These are phyloP conservation scores for Brasenia schreberi DNA, from an alignment of 164 flowering plant species.

Conservation along the genomic window DNA sequence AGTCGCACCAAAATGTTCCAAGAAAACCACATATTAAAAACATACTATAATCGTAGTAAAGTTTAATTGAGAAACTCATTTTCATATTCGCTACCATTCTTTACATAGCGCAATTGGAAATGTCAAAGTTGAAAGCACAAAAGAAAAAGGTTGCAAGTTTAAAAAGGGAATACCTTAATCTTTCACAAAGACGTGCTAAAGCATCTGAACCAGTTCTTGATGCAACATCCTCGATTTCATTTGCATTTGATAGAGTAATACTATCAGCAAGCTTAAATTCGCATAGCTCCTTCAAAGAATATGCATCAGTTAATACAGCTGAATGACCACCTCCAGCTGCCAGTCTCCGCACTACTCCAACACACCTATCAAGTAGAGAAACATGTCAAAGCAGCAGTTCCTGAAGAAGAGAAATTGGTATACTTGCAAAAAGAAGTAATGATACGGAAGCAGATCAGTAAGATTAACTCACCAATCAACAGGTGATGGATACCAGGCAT, in stretches of 20 bases:
- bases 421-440: not conserved
- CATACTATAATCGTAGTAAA: too few species aligned
- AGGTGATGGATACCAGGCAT: slow-evolving; percentile 98
- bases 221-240: slow-evolving; percentile 71
- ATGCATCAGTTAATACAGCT: slow-evolving; percentile 92
- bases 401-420: not conserved
- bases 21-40: too few species aligned
- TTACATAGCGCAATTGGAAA: too few species aligned
- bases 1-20: too few species aligned
- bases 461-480: slow-evolving; percentile 63
- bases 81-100: too few species aligned
- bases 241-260: slow-evolving; percentile 55
- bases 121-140: too few species aligned
- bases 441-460: not conserved
- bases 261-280: slow-evolving; percentile 83
- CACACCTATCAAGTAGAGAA: slow-evolving; percentile 44
- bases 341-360: slow-evolving; percentile 79
- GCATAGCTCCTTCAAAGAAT: slow-evolving; percentile 83
- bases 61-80: too few species aligned
- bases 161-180: slow-evolving; percentile 49
- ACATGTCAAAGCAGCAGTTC: not conserved
- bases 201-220: slow-evolving; percentile 86
- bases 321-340: slow-evolving; percentile 99
- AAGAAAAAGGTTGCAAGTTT: not conserved
- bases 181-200: slow-evolving; percentile 85